These are phyloP conservation scores for Geum urbanum DNA, from an alignment of 306 rosid species.

Conservation along the genomic window DNA sequence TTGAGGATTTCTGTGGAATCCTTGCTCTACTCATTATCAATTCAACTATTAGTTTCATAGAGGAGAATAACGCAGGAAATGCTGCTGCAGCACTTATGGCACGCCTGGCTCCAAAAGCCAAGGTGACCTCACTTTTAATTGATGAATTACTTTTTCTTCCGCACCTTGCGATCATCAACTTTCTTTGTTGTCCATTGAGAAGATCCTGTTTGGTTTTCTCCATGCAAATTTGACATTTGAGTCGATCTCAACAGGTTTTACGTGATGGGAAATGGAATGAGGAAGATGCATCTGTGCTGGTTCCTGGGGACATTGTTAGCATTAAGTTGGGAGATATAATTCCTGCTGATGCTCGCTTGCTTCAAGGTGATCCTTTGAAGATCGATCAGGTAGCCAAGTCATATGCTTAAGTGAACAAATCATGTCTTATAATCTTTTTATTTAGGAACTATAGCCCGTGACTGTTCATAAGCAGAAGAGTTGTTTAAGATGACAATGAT, in stretches of 20 bases:
- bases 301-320: slow-evolving; percentile 28
- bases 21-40: slow-evolving; percentile 17
- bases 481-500: neutral
- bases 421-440: neutral
- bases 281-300: slow-evolving; percentile 27
- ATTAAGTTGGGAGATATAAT: slow-evolving; percentile 29
- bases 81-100: slow-evolving; percentile 33
- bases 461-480: neutral
- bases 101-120: slow-evolving; percentile 29
- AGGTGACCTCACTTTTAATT: slow-evolving; percentile 11
- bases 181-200: neutral
- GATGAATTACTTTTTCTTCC: neutral
- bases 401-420: neutral
- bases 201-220: neutral
- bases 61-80: slow-evolving; percentile 30
- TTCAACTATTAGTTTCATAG: slow-evolving; percentile 26
- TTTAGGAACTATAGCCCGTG: neutral
- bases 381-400: slow-evolving; percentile 21
- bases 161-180: neutral
- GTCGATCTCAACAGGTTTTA: slow-evolving; percentile 10
- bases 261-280: slow-evolving; percentile 26
- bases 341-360: slow-evolving; percentile 29
- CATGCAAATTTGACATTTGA: neutral
- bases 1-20: slow-evolving; percentile 23
- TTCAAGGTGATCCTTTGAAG: slow-evolving; percentile 26